A percentile compares a stretch with the other conserved stretches of the same genome.
These are phyloP conservation scores for Tetrapisispora arboricola DNA, from an alignment of 805 yeast genomes.

Conservation along the genomic window DNA sequence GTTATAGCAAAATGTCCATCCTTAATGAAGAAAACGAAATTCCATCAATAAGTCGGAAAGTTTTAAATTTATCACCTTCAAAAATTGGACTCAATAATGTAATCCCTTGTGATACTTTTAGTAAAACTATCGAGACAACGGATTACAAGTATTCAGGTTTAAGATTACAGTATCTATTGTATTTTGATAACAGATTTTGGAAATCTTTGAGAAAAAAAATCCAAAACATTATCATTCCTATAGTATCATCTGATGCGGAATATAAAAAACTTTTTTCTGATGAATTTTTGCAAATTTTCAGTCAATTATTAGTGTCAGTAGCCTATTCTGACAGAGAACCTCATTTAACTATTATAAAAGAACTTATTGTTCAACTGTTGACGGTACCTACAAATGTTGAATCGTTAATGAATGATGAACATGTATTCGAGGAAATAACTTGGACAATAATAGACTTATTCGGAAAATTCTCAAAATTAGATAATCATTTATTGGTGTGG, in stretches of 20 bases:
- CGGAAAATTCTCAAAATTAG: constrained; percentile 32
- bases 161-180: constrained; percentile 48
- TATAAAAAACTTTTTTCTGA: constrained; percentile 40
- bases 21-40: constrained; percentile 29
- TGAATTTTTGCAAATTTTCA: constrained; percentile 48
- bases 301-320: constrained; percentile 37
- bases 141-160: constrained; percentile 26
- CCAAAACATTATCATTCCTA: constrained; percentile 42
- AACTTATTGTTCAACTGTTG: constrained; percentile 74
- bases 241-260: constrained; percentile 40
- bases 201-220: constrained; percentile 40
- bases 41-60: constrained; percentile 28
- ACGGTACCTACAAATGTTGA: constrained; percentile 77
- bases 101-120: neutral
- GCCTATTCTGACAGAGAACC: constrained; percentile 79
- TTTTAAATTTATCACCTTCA: constrained; percentile 4
- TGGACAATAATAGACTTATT: constrained; percentile 38
- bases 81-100: neutral
- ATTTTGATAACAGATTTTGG: constrained; percentile 50
- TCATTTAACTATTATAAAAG: constrained; percentile 62
- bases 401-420: constrained; percentile 13
- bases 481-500: constrained; percentile 29
- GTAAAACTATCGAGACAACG: neutral
- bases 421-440: constrained; percentile 35
- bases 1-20: constrained; percentile 22